Evolutionary conservation across 2,329 filamentous ascomycete genomes (phyloP).

Genomic region (Eutypa lata): DNA sequence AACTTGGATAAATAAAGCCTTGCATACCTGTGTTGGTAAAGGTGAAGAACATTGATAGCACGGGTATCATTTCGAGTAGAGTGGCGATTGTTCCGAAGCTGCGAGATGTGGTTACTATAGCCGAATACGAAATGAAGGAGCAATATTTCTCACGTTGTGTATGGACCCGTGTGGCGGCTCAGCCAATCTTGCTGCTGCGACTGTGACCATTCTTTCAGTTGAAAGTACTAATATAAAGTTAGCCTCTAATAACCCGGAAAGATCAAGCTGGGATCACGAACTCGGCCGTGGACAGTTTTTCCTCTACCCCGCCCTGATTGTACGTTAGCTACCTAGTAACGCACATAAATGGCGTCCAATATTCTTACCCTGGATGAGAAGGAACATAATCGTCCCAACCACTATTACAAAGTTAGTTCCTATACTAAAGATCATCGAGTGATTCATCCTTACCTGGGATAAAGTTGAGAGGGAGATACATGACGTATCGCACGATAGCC

Average conservation of each 20-base stretch:
- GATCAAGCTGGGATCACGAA: conserved; percentile 31
- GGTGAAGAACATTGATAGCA: conserved; percentile 78
- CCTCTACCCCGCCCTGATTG: conserved; percentile 45
- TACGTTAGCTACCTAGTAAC: conserved; percentile 9
- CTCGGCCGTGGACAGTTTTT: conserved; percentile 49
- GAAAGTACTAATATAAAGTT: conserved; percentile 71
- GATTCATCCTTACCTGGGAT: conserved; percentile 57
- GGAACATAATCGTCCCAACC: conserved; percentile 78
- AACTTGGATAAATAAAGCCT: neutral
- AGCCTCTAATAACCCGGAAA: conserved; percentile 33
- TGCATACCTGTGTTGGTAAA: conserved; percentile 77
- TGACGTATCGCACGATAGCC: conserved; percentile 71
- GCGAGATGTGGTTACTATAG: conserved; percentile 4
- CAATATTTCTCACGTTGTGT: conserved; percentile 65
- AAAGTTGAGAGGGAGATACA: conserved; percentile 90
- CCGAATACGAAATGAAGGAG: conserved; percentile 8
- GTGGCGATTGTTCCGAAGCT: conserved; percentile 76
- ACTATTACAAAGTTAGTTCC: conserved; percentile 40
- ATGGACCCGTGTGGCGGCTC: conserved; percentile 67
- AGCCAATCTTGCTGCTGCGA: conserved; percentile 67
- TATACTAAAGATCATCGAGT: too few relatives aligned
- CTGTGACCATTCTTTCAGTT: conserved; percentile 79
- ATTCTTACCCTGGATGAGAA: conserved; percentile 66
- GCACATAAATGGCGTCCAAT: neutral
- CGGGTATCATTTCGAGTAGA: conserved; percentile 78